Evolutionary conservation across 2,329 filamentous ascomycete genomes (phyloP).

Genomic region (Neonectria punicea): DNA sequence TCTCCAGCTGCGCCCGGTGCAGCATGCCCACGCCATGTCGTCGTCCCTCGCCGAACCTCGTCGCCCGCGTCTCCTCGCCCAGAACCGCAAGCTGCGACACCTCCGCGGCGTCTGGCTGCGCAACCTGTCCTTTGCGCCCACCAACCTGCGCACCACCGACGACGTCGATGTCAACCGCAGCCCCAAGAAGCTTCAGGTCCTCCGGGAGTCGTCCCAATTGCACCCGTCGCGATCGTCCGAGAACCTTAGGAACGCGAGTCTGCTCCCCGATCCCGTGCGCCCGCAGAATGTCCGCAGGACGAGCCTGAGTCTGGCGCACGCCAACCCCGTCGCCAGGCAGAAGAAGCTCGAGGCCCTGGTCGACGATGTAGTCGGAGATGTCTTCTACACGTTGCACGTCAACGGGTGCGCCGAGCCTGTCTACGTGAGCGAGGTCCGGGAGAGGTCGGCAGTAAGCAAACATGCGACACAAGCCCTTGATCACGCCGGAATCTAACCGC

Average conservation of each 20-base stretch:
- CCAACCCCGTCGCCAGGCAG: constrained; percentile 68
- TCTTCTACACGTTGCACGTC: constrained; percentile 87
- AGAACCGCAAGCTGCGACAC: constrained; percentile 91
- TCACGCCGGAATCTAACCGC: constrained; percentile 6
- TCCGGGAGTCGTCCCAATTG: constrained; percentile 59
- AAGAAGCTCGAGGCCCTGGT: constrained; percentile 79
- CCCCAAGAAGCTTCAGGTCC: constrained; percentile 70
- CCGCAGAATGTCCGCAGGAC: constrained; percentile 54
- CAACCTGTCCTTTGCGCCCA: constrained; percentile 77
- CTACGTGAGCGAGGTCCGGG: constrained; percentile 88
- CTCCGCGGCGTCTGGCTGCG: constrained; percentile 87
- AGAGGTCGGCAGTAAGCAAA: constrained; percentile 72
- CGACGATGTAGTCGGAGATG: constrained; percentile 79
- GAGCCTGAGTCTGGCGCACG: constrained; percentile 60
- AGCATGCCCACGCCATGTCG: constrained; percentile 46
- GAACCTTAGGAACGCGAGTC: constrained; percentile 53
- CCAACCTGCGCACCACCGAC: constrained; percentile 76
- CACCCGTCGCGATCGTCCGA: constrained; percentile 68
- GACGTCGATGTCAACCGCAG: constrained; percentile 78
- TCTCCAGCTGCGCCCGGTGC: constrained; percentile 30
- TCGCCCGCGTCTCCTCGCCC: constrained; percentile 65
- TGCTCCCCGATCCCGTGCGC: constrained; percentile 52
- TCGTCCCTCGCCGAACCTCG: constrained; percentile 49
- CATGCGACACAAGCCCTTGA: background rate
- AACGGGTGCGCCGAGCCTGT: constrained; percentile 74